These are phyloP conservation scores for Suillus plorans DNA, from an alignment of 768 basidiomycete genomes.

Conservation along the genomic window DNA sequence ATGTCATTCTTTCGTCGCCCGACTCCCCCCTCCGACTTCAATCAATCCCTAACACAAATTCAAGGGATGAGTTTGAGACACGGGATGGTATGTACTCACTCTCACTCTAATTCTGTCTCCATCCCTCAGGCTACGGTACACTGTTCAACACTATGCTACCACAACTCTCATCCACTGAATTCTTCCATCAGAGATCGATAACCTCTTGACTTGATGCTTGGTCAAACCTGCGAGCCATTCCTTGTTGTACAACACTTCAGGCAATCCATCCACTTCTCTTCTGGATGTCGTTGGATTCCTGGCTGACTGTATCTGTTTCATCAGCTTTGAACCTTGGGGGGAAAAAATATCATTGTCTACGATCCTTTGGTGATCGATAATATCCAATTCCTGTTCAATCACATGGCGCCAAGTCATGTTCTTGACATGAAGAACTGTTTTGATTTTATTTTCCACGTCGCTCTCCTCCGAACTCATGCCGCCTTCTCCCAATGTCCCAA, in stretches of 20 bases:
- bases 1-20: too few relatives aligned
- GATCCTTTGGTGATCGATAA: slow-evolving; percentile 3
- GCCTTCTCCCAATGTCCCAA: too few relatives aligned
- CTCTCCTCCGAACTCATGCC: too few relatives aligned
- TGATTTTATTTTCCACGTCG: too few relatives aligned
- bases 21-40: too few relatives aligned
- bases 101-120: too few relatives aligned
- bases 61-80: too few relatives aligned
- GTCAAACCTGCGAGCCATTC: slow-evolving; percentile 6
- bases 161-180: slow-evolving; percentile 8
- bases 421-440: too few relatives aligned
- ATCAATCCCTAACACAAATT: too few relatives aligned
- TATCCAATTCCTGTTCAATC: slow-evolving; percentile 8
- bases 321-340: not conserved
- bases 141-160: not conserved
- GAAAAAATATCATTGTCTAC: slow-evolving; percentile 9
- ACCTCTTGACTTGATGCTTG: not conserved
- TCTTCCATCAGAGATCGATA: not conserved
- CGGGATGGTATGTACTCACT: too few relatives aligned
- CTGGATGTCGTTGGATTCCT: slow-evolving; percentile 3
- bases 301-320: not conserved
- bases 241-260: slow-evolving; percentile 6
- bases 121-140: too few relatives aligned
- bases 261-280: not conserved
- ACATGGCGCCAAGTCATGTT: slow-evolving; percentile 2